Base-by-base conservation (phyloP, 805 yeast species). In the Wickerhamiella hasegawae region DNA sequence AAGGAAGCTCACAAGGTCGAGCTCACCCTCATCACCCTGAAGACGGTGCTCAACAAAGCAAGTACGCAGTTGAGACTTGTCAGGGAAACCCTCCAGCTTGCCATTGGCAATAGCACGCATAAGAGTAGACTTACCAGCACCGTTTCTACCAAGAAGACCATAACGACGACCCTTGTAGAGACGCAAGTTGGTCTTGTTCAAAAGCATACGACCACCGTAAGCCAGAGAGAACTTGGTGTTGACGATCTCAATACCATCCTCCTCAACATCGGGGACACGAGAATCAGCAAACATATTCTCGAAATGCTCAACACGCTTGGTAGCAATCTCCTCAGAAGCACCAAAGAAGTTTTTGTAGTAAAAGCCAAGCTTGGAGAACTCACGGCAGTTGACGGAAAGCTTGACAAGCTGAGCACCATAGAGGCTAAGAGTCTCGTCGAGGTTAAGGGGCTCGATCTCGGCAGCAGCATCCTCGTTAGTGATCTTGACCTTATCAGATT, bases 101-200 rank as follows among this genome's bases (percentile, higher is more conserved):
- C 97, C 97, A 53, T 83, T 82, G 37, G 94, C 83, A 51, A 87
- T 90, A 21, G 97, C 77, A 59, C 97, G 73, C 97, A 87, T 84
- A 51, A 87, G 67, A 12, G 98, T 87, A 11, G 96, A 84, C 60
- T 87, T 87, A 65, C 98, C 98, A 40, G 95, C 96, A 69, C 98
- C 98, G 56, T 87, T 87, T 62, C 96, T 70, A 55, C 98, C 98
- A 68, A 95, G 83, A 42, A 87, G 69, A 66, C 98, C 98, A 54
- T 87, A 87, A 60, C 98, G 73, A 62, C 82, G 96, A 50, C 97
- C 97, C 63, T 85, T 83, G 48, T 81, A 65, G 43, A 87, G 68
- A 53, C 94, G 72, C 55, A 87, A 64, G 41, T 69, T 80, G 32
- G 98, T 84, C 63, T 90, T 90, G 68, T 85, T 87, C 48, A 87